phyloP scores from a whole-genome alignment of 2,329 filamentous ascomycete genomes.

The Neonectria sp. region DNA sequence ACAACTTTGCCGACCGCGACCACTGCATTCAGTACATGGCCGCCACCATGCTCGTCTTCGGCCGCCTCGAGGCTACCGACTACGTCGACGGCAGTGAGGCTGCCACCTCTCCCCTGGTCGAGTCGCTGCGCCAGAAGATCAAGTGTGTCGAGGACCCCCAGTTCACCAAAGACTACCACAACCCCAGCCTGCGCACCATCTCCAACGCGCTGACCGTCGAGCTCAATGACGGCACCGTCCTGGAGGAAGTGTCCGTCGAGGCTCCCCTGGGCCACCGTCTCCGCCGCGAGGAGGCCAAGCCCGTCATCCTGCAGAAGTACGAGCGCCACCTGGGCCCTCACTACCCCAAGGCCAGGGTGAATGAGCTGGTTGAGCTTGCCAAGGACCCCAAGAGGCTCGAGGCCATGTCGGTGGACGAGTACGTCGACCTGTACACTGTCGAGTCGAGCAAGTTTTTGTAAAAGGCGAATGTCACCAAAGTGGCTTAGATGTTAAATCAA shows the following conservation, averaged over 20 bases:
- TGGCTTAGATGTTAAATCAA: conserved; percentile 28
- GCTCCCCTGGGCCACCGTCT: conserved; percentile 94
- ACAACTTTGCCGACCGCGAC: conserved; percentile 99
- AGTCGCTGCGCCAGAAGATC: conserved; percentile 94
- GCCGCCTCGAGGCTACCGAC: conserved; percentile 92
- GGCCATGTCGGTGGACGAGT: conserved; percentile 88
- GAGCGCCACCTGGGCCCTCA: conserved; percentile 91
- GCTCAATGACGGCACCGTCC: conserved; percentile 91
- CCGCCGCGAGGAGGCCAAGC: conserved; percentile 96
- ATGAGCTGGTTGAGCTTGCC: conserved; percentile 86
- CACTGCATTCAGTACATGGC: conserved; percentile 99
- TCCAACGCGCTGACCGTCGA: conserved; percentile 96
- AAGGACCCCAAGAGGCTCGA: conserved; percentile 83
- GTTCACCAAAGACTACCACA: conserved; percentile 96
- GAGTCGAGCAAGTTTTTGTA: conserved; percentile 73
- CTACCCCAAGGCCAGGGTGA: conserved; percentile 82
- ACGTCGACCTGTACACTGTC: conserved; percentile 85
- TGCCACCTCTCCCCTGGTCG: conserved; percentile 89
- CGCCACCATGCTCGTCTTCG: conserved; percentile 94
- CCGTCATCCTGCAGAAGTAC: conserved; percentile 96
- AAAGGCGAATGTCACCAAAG: conserved; percentile 23
- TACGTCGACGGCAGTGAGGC: conserved; percentile 95
- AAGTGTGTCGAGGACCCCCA: conserved; percentile 95
- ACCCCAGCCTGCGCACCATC: conserved; percentile 94
- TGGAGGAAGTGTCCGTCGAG: conserved; percentile 93